Evolutionary conservation across 2,329 filamentous ascomycete genomes (phyloP), one percentile per base, ranked within the genome.

Genomic region (Colletotrichum lentis): DNA sequence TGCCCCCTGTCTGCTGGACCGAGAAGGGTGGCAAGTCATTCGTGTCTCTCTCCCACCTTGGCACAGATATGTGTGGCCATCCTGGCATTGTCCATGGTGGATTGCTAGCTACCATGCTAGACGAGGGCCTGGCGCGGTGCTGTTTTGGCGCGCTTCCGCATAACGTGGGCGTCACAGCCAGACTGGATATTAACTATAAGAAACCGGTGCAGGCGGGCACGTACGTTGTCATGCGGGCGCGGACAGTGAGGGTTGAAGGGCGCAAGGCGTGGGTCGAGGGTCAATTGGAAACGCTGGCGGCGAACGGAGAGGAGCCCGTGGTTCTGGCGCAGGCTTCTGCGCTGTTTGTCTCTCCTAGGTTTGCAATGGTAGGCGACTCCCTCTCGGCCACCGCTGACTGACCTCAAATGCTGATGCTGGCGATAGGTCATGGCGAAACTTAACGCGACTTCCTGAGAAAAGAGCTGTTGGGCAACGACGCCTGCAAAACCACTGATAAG

Each of bases 201-300:
- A 88, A 88, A 69, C 96, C 96, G 5, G 90, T 91, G 52, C 88
- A 86, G 73, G 93, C 94, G 6, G 87, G 88, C 24, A 86, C 87
- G 69, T 96, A 91, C 76, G 82, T 96, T 37, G 92, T 97, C 50
- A 80, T 99, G 67, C 85, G 87, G 70, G 94, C 93, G 4, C 87
- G 88, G 76, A 97, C 94, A 22, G 90, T 87, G 11, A 94, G 91
- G 81, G 91, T 95, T 1, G 94, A 98, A 76, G 95, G 96, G 1
- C 86, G 96, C 70, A 98, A 98, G 82, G 95, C 94, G 14, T 97
- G 93, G 93, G 93, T 97, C 1, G 90, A 92, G 80, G 96, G 93
- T 1, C 87, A 88, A 73, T 90, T 98, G 73, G 94, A 97, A 85
- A 90, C 92, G 63, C 80, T 98, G 69, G 86, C 87, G 8, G 67